Evolutionary conservation across 1,139 yeast genomes (phyloP).

Genomic region (Blastobotrys aristatus): DNA sequence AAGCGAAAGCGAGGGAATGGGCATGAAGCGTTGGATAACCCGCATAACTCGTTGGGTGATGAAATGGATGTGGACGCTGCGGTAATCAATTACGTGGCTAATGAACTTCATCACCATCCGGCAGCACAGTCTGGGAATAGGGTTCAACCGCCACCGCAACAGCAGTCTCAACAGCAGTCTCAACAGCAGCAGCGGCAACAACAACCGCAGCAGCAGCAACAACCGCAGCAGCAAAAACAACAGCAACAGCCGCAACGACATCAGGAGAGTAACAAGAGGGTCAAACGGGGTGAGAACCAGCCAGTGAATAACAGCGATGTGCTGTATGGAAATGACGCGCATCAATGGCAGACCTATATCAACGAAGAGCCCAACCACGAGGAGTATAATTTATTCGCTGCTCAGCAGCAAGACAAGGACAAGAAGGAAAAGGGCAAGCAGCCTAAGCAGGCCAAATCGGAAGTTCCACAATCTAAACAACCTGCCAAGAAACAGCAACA

Average conservation of each 20-base stretch:
- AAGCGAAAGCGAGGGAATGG: not conserved
- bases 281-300: not conserved
- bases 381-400: slow-evolving; percentile 1
- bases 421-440: no score
- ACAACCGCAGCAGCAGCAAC: no score
- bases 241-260: not conserved
- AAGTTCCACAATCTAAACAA: not conserved
- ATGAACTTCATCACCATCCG: slow-evolving; percentile 25
- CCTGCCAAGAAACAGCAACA: not conserved
- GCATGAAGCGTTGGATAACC: not conserved
- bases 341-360: slow-evolving; percentile 15
- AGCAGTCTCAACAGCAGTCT: no score
- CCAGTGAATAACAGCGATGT: no score
- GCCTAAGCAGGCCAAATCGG: no score
- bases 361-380: slow-evolving; percentile 12
- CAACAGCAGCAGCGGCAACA: not conserved
- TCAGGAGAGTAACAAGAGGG: not conserved
- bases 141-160: no score
- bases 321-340: slow-evolving; percentile 9
- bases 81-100: slow-evolving; percentile 65
- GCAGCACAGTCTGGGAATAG: no score
- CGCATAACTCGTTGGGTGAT: not conserved
- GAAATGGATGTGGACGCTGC: slow-evolving; percentile 58
- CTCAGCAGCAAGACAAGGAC: not conserved
- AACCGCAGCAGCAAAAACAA: no score